These are phyloP conservation scores for Globisporangium middletonii DNA, from an alignment of 352 stramenopile species.

Conservation along the genomic window DNA sequence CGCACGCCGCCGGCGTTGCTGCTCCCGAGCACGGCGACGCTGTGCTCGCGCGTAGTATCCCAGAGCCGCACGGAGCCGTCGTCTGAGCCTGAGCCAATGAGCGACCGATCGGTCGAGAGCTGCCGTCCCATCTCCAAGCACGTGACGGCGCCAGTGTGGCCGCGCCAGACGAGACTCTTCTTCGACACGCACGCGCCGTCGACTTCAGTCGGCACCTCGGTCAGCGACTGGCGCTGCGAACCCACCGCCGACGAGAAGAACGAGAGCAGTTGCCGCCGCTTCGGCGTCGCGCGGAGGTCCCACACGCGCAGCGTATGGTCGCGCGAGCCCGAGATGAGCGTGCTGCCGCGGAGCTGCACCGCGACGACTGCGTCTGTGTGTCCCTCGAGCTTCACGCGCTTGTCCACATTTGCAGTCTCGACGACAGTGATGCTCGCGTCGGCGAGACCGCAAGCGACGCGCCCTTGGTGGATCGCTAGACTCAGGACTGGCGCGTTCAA, in stretches of 20 bases:
- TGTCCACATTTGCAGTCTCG: constrained; percentile 26
- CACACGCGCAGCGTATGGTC: constrained; percentile 71
- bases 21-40: constrained; percentile 40
- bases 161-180: constrained; percentile 54
- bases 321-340: constrained; percentile 59
- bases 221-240: constrained; percentile 2
- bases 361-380: constrained; percentile 49
- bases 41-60: constrained; percentile 61
- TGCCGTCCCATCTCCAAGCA: constrained; percentile 74
- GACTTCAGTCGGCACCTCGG: constrained; percentile 26
- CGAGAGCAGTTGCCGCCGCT: constrained; percentile 52
- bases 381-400: constrained; percentile 39
- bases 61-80: constrained; percentile 71
- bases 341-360: constrained; percentile 52
- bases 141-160: constrained; percentile 52
- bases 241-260: constrained; percentile 42
- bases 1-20: constrained; percentile 31
- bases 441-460: constrained; percentile 43
- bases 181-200: constrained; percentile 54
- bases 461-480: constrained; percentile 39
- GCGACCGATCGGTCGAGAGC: constrained; percentile 42
- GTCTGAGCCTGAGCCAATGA: constrained; percentile 61
- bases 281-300: constrained; percentile 55
- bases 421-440: constrained; percentile 38
- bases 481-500: constrained; percentile 38